Evolutionary conservation across 805 yeast species (phyloP), one percentile per base, ranked within the genome.

Genomic region (Candida germanica): DNA sequence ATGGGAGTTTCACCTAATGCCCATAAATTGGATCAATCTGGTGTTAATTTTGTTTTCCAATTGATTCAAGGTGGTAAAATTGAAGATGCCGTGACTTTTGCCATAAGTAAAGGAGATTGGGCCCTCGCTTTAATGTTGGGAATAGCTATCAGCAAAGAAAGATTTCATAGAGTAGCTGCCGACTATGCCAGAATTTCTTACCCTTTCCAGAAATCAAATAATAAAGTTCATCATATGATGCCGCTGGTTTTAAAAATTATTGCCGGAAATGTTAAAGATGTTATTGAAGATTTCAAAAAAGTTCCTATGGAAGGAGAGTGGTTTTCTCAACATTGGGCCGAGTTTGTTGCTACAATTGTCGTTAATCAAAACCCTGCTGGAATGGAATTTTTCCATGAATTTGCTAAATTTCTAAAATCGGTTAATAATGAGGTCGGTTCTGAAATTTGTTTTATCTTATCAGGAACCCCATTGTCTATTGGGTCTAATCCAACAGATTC

Each of bases 41-140:
- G 69, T 0, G 44, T 59, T 11, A 56, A 59, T 39, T 46, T 51
- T 18, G 59, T 63, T 3, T 64, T 63, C 47, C 42, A 49, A 26
- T 46, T 66, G 28, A 61, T 79, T 26, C 80, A 78, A 45, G 58
- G 63, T 4, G 96, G 96, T 1, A 70, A 80, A 38, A 74, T 79
- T 16, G 77, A 74, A 10, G 73, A 69, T 4, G 96, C 96, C 0
- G 58, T 88, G 31, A 66, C 71, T 16, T 62, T 69, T 36, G 80
- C 93, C 1, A 54, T 88, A 13, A 65, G 72, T 1, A 73, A 76
- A 35, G 73, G 77, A 7, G 85, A 86, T 46, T 89, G 86, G 83
- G 79, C 91, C 0, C 66, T 88, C 56, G 83, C 96, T 0, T 59
- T 91, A 36, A 54, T 87, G 20, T 64, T 89, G 33, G 80, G 94